phyloP scores from a whole-genome alignment of 805 yeast genomes.

The Sugiyamaella chiloensis region DNA sequence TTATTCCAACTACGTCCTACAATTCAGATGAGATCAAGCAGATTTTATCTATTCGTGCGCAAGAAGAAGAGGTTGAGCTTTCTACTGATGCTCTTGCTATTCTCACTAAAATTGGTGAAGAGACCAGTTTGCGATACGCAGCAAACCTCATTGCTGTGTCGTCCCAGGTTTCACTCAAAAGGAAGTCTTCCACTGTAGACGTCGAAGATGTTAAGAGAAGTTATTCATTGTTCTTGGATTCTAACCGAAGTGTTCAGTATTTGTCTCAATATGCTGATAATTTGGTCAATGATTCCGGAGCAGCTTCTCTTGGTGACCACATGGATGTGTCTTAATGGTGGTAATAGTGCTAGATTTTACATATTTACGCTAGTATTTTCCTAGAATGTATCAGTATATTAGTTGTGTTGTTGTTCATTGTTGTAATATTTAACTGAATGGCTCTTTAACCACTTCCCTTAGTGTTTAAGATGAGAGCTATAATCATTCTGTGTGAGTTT shows the following conservation, averaged over 20 bases:
- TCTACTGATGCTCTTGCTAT: slow-evolving; percentile 78
- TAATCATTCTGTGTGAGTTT: too few species aligned
- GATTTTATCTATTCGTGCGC: slow-evolving; percentile 84
- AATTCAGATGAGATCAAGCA: slow-evolving; percentile 78
- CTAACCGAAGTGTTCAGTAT: slow-evolving; percentile 83
- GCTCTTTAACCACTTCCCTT: slow-evolving; percentile 61
- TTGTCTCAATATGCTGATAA: slow-evolving; percentile 65
- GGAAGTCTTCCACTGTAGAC: slow-evolving; percentile 69
- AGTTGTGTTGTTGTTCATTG: too few species aligned
- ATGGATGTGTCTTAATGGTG: slow-evolving; percentile 40
- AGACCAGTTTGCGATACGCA: slow-evolving; percentile 89
- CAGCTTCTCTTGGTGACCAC: slow-evolving; percentile 51
- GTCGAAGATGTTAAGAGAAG: slow-evolving; percentile 82
- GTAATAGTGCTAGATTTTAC: too few species aligned
- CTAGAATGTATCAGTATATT: too few species aligned
- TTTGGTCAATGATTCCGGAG: slow-evolving; percentile 77
- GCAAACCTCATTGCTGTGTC: slow-evolving; percentile 88
- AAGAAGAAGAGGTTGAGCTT: slow-evolving; percentile 89
- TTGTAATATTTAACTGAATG: too few species aligned
- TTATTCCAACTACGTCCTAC: slow-evolving; percentile 81
- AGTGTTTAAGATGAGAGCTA: slow-evolving; percentile 88
- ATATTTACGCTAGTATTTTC: too few species aligned
- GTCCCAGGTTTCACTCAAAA: slow-evolving; percentile 77
- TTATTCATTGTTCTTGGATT: slow-evolving; percentile 81
- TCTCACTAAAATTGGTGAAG: slow-evolving; percentile 84